Evolutionary conservation across 108 stramenopile genomes (phyloP).

Genomic region (Nitzschia sp.): DNA sequence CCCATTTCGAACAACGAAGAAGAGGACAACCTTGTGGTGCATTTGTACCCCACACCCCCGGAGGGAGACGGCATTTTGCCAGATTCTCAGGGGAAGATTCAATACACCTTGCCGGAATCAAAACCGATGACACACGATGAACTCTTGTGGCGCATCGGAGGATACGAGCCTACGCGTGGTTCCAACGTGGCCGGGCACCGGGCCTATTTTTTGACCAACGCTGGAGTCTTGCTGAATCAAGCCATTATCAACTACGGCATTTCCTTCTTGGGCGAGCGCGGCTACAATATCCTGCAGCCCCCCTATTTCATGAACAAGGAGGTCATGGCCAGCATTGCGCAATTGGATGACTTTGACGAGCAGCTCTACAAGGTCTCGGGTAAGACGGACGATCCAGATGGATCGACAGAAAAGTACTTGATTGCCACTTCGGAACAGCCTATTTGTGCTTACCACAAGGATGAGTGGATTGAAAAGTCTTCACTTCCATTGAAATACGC

Average conservation of each 20-base stretch:
- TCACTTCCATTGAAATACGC: conserved; percentile 88
- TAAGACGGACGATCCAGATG: conserved; percentile 91
- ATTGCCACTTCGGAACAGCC: conserved; percentile 99
- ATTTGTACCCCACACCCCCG: conserved; percentile 70
- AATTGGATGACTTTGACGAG: conserved; percentile 99
- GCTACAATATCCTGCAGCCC: conserved; percentile 96
- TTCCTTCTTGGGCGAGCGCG: conserved; percentile 88
- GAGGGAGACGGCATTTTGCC: conserved; percentile 74
- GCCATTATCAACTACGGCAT: conserved; percentile 98
- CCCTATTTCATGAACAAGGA: conserved; percentile 99
- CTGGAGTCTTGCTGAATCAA: conserved; percentile 96
- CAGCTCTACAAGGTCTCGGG: conserved; percentile 98
- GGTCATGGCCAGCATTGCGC: conserved; percentile 99
- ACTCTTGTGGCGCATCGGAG: conserved; percentile 94
- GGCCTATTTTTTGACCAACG: conserved; percentile 98
- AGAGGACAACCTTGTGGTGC: conserved; percentile 88
- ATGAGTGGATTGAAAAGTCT: conserved; percentile 92
- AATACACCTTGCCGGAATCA: conserved; percentile 77
- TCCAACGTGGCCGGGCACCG: conserved; percentile 95
- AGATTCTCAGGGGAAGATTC: conserved; percentile 46
- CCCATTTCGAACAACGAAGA: conserved; percentile 94
- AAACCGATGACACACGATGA: conserved; percentile 96
- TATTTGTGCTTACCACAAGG: conserved; percentile 97
- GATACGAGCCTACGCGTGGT: conserved; percentile 97
- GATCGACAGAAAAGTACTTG: conserved; percentile 92